A percentile compares a stretch with the other conserved stretches of the same genome.
phyloP scores from a whole-genome alignment of 202 grass and related monocot genomes.

The Dendrocalamus latiflorus region DNA sequence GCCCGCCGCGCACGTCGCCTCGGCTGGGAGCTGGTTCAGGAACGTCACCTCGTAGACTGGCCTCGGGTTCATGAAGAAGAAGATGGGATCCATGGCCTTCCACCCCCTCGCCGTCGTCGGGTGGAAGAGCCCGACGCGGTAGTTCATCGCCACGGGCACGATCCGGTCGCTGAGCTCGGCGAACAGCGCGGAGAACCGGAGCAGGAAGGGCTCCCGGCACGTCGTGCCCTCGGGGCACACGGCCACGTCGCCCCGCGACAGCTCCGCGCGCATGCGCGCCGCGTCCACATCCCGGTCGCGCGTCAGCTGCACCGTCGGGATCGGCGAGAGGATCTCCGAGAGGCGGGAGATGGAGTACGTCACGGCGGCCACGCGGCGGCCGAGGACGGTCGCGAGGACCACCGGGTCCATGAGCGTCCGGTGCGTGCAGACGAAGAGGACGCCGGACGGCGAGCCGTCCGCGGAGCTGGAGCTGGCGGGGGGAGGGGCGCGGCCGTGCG shows the following conservation, averaged over 20 bases:
- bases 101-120: slow-evolving; percentile 85
- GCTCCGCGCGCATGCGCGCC: slow-evolving; percentile 52
- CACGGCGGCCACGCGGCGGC: slow-evolving; percentile 72
- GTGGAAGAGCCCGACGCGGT: slow-evolving; percentile 77
- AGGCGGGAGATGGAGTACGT: slow-evolving; percentile 95
- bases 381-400: slow-evolving; percentile 63
- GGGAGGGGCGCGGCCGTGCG: slow-evolving; percentile 41
- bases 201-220: slow-evolving; percentile 81
- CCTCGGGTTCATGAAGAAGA: slow-evolving; percentile 98
- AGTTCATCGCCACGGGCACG: slow-evolving; percentile 82
- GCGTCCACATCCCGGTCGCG: slow-evolving; percentile 65
- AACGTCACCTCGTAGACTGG: slow-evolving; percentile 91
- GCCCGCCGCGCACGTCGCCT: slow-evolving; percentile 66
- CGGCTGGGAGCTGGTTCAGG: slow-evolving; percentile 67
- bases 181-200: slow-evolving; percentile 68
- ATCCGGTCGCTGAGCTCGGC: slow-evolving; percentile 94
- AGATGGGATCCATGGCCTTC: slow-evolving; percentile 96
- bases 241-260: slow-evolving; percentile 59
- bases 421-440: slow-evolving; percentile 95
- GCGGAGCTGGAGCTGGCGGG: neutral
- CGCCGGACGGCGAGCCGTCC: slow-evolving; percentile 5
- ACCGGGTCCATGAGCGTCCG: slow-evolving; percentile 94
- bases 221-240: slow-evolving; percentile 96
- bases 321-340: slow-evolving; percentile 79
- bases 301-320: slow-evolving; percentile 73